Evolutionary conservation across 148 eudicot genomes (phyloP), one percentile per base, ranked within the genome.

Genomic region (Rhododendron ferrugineum): DNA sequence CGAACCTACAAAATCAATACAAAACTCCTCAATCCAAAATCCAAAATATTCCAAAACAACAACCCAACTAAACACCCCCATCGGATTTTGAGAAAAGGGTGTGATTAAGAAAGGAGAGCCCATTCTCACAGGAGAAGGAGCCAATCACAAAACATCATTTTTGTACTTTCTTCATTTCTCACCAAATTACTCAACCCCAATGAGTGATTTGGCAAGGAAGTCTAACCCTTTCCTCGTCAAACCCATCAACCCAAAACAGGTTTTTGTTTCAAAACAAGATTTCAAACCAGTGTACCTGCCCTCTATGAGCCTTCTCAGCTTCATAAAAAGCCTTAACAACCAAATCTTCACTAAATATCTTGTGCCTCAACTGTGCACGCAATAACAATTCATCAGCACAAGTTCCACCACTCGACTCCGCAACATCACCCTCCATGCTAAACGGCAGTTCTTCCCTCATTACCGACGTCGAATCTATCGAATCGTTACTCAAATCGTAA

Each of bases 241-340:
- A 58, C 3, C 6, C 64, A 58, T 58, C 23, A 58, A 58, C 64
- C 64, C 64, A 20, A 54, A 54, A 58, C n/a, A 58, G n/a, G 14
- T 44, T 36, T 80, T 81, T 11, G 32, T 28, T 28, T 34, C 83
- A 30, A 54, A 15, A 50, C 11, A 62, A 32, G 6, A 28, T 9
- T 26, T 42, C 14, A 13, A 28, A 73, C 8, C 72, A 46, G 7
- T 14, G 26, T 90, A 95, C 98, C 99, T 97, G 99, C 15, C 99
- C 99, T 85, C 96, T 91, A 56, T 97, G 99, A 84, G 99, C 99
- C 84, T 90, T 93, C 87, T 95, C 99, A 84, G 99, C 98, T 87
- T 94, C 98, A 78, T 90, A 88, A 88, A 97, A 97, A 23, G 98
- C 99, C 87, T 91, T 93, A 15, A 97, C 87, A 18, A 97, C 96